These are phyloP conservation scores for Pleurotus citrinopileatus DNA, from an alignment of 768 basidiomycete genomes.

Conservation along the genomic window DNA sequence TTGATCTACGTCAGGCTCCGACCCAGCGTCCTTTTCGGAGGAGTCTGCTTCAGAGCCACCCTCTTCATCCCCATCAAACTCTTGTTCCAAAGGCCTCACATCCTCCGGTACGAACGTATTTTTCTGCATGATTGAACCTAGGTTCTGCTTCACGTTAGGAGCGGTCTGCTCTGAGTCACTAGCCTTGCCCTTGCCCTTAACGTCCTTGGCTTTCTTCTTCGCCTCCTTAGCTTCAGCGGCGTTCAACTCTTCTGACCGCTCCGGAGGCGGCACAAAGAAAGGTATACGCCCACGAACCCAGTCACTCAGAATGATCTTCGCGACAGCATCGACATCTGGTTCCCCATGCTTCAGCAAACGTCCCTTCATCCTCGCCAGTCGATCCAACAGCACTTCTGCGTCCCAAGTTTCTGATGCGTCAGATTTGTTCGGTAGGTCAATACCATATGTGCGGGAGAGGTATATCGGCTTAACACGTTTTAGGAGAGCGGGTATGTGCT, in stretches of 20 bases:
- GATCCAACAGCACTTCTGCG: slow-evolving; percentile 77
- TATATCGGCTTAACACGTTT: slow-evolving; percentile 91
- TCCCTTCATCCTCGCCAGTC: slow-evolving; percentile 87
- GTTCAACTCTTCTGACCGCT: slow-evolving; percentile 70
- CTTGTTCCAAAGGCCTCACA: slow-evolving; percentile 61
- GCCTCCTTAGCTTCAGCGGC: slow-evolving; percentile 55
- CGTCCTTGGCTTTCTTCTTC: slow-evolving; percentile 37
- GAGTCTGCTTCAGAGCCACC: slow-evolving; percentile 33
- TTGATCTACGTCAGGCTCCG: slow-evolving; percentile 36
- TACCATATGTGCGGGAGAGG: slow-evolving; percentile 79
- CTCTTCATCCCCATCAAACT: slow-evolving; percentile 40
- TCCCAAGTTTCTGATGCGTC: slow-evolving; percentile 56
- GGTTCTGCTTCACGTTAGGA: slow-evolving; percentile 78
- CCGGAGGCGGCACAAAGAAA: slow-evolving; percentile 92
- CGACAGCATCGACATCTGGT: slow-evolving; percentile 87
- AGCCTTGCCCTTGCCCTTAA: slow-evolving; percentile 56
- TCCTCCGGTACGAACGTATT: slow-evolving; percentile 86
- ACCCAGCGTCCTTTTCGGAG: slow-evolving; percentile 33
- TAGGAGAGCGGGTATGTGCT: slow-evolving; percentile 88
- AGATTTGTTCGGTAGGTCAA: slow-evolving; percentile 59
- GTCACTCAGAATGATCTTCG: slow-evolving; percentile 93
- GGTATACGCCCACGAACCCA: slow-evolving; percentile 98
- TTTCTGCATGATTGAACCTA: slow-evolving; percentile 86
- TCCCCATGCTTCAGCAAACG: slow-evolving; percentile 93
- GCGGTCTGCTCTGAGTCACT: slow-evolving; percentile 32